These are phyloP conservation scores for Trypanosomatidae sp. DNA, from an alignment of 208 protist species.

Conservation along the genomic window DNA sequence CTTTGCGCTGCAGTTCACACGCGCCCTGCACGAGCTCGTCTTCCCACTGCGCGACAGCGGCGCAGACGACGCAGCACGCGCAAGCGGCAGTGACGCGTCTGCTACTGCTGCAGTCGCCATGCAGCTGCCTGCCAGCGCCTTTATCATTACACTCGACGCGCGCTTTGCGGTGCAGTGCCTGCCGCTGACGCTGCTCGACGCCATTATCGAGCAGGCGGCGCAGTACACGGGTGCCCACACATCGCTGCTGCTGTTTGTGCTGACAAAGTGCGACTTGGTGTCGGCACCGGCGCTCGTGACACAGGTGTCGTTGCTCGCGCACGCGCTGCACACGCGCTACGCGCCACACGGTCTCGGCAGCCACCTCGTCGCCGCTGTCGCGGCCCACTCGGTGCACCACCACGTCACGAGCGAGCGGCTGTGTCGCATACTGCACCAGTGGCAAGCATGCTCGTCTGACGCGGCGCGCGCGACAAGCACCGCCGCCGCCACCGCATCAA, in stretches of 20 bases:
- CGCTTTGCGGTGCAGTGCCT: slow-evolving; percentile 72
- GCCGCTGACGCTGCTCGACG: slow-evolving; percentile 70
- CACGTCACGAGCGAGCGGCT: slow-evolving; percentile 42
- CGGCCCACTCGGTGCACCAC: slow-evolving; percentile 46
- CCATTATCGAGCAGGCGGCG: slow-evolving; percentile 43
- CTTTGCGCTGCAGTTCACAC: slow-evolving; percentile 64
- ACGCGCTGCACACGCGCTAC: slow-evolving; percentile 43
- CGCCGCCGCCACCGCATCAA: too few species aligned
- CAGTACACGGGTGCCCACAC: slow-evolving; percentile 38
- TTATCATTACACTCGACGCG: slow-evolving; percentile 69
- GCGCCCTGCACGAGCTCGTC: slow-evolving; percentile 46
- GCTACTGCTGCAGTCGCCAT: slow-evolving; percentile 5
- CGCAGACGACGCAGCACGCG: not conserved
- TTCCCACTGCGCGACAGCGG: slow-evolving; percentile 15
- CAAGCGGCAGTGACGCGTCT: too few species aligned
- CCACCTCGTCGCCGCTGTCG: slow-evolving; percentile 27
- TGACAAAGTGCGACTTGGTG: slow-evolving; percentile 74
- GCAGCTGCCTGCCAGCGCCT: slow-evolving; percentile 57
- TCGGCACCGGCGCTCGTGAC: slow-evolving; percentile 56
- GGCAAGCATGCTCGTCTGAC: slow-evolving; percentile 23
- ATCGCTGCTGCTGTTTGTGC: slow-evolving; percentile 57
- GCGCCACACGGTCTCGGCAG: slow-evolving; percentile 18
- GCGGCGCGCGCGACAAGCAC: slow-evolving; percentile 21
- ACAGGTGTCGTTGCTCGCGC: slow-evolving; percentile 54
- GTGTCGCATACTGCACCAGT: slow-evolving; percentile 51